Evolutionary conservation across 768 basidiomycete species (phyloP), one percentile per base, ranked within the genome.

Genomic region (Leccinellum luteum): DNA sequence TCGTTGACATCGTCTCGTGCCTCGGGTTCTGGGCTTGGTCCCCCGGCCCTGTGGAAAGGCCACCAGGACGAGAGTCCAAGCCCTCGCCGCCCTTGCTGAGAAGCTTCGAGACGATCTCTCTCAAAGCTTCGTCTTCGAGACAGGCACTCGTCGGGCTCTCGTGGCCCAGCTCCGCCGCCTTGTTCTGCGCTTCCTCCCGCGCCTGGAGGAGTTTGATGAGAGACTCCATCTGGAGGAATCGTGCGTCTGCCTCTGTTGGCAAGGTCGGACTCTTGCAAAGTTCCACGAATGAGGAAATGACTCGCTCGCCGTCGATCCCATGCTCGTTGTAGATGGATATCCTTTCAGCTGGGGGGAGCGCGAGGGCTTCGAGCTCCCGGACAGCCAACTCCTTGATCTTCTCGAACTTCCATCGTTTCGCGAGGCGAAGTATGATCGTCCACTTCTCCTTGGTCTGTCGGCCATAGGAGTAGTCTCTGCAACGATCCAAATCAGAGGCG

Each of bases 291-390:
- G 81, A 73, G 0, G 79, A 77, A 21, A 85, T 62, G 27, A 89
- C 80, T 19, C 81, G 73, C 21, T 75, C 73, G 38, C 74, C 71
- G 41, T 85, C 80, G 51, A 89, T 78, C 0, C 75, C 67, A 61
- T 81, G 78, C 5, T 69, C 67, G 10, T 85, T 84, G 59, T 87
- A 89, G 1, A 85, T 67, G 0, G 78, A 74, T 50, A 89, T 80
- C 14, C 83, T 79, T 1, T 83, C 76, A 0, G 86, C 78, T 3
- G 79, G 75, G 0, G 74, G 66, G 43, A 87, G 75, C 0, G 65
- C 35, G 8, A 80, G 75, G 58, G 75, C 74, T 55, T 82, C 81
- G 0, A 88, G 72, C 61, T 87, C 80, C 3, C 85, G 80, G 2
- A 85, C 62, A 0, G 85, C 84, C 5, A 76, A 79, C 51, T 62